Conservation (phyloP, 495 filamentous ascomycete genomes). For the Oidiodendron maius region DNA sequence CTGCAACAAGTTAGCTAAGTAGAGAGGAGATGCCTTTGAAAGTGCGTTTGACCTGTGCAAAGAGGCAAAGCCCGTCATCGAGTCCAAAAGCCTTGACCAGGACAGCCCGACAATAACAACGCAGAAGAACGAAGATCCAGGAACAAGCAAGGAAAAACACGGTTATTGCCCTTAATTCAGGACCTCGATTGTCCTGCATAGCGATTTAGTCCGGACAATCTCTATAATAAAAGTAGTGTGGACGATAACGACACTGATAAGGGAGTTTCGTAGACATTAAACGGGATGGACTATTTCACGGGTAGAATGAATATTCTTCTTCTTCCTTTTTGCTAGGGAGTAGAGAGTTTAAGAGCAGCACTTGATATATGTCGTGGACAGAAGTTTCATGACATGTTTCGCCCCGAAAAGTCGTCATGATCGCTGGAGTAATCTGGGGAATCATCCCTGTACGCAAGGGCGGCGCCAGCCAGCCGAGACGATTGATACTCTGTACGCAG, state of each 20-base stretch:
- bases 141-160: constrained; percentile 22
- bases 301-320: neutral
- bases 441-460: too few relatives aligned
- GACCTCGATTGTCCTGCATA: constrained; percentile 1
- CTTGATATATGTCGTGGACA: neutral
- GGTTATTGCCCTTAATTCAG: constrained; percentile 3
- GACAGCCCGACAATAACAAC: constrained; percentile 29
- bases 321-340: too few relatives aligned
- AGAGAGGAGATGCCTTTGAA: neutral
- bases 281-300: neutral
- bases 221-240: neutral
- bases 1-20: neutral
- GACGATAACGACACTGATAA: neutral
- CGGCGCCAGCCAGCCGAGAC: too few relatives aligned
- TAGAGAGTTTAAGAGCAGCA: neutral
- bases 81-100: constrained; percentile 32
- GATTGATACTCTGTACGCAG: too few relatives aligned
- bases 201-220: neutral
- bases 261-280: neutral
- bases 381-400: constrained; percentile 9
- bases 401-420: too few relatives aligned
- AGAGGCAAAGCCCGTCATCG: constrained; percentile 27
- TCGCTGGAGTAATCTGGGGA: too few relatives aligned
- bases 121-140: constrained; percentile 24
- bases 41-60: constrained; percentile 5